These are phyloP conservation scores for Candida nonsorbophila DNA, from an alignment of 805 yeast species.

Conservation along the genomic window DNA sequence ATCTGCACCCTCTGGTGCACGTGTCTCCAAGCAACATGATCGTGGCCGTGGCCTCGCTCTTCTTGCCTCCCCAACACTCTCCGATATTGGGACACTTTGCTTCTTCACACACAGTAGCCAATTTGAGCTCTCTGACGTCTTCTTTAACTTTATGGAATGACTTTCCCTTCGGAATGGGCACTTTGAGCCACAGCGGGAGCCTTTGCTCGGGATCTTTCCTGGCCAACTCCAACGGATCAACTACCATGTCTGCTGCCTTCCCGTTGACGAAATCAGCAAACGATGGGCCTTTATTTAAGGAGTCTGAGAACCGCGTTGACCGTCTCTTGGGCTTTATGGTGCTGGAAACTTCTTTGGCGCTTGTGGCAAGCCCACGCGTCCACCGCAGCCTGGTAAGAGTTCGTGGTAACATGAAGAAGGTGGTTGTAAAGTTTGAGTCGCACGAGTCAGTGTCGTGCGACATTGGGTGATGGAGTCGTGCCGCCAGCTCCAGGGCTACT, in stretches of 20 bases:
- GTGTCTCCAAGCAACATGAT: constrained; percentile 98
- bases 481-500: too few relatives aligned
- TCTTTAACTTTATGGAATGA: constrained; percentile 74
- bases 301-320: constrained; percentile 60
- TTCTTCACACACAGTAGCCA: constrained; percentile 97
- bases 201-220: constrained; percentile 64
- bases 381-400: too few relatives aligned
- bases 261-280: constrained; percentile 89
- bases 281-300: constrained; percentile 79
- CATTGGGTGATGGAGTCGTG: too few relatives aligned
- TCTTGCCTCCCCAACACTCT: constrained; percentile 98
- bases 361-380: too few relatives aligned
- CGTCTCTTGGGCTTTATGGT: constrained; percentile 28
- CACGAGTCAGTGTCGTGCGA: too few relatives aligned
- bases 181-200: constrained; percentile 90
- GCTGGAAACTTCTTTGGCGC: too few relatives aligned
- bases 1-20: constrained; percentile 98
- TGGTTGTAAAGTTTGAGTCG: too few relatives aligned
- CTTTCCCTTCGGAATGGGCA: constrained; percentile 94
- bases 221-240: constrained; percentile 77
- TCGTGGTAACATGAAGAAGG: too few relatives aligned
- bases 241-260: constrained; percentile 57
- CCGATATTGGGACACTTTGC: constrained; percentile 99
- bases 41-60: constrained; percentile 93
- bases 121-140: constrained; percentile 81